Base-by-base conservation (phyloP, 257 asterid genomes). In the Thymus quinquecostatus region DNA sequence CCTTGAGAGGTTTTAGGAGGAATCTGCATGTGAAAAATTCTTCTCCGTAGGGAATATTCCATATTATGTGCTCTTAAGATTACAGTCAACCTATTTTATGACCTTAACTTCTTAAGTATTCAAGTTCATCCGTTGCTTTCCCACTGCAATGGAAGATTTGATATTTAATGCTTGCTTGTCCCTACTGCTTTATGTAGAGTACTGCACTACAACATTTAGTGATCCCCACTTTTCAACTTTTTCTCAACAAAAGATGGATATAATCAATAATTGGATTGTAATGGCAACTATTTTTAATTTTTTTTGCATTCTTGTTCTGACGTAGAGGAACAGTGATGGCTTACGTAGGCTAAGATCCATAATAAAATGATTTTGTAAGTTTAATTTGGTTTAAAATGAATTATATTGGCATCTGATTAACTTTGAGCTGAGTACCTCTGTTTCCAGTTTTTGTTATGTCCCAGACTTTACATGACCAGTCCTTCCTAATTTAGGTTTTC, bases 11-110 rank as follows among this genome's bases (percentile, higher is more conserved):
- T 60, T 69, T 73, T 57, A 14, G 53, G 58, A 63, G 73, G 80
- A 70, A 77, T 76, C 72, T 68, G 79, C 68, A 64, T 60, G 64
- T 63, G 75, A 51, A 50, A 21, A 71, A 81, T 78, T 78, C 75
- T 75, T 64, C 53, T 61, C 50, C 33, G 29, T 64, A 60, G 54
- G 77, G 83, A 79, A 82, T 82, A 82, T 82, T 82, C 86, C 84
- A 69, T 49, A 65, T 54, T 72, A 69, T 79, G 82, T 78, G 80
- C 84, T 76, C 77, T 69, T 61, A 57, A 72, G 79, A 50, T 51
- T 67, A 45, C 69, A 68, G 81, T 75, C 79, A 61, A 56, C 72
- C 60, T 77, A 63, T 44, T 74, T 43, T 48, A 48, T 66, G 80
- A 71, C 70, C 71, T 66, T 60, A 33, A 28, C 8, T 60, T 67